phyloP scores from a whole-genome alignment of 2,329 filamentous ascomycete species.

The Calonectria hawksworthii region DNA sequence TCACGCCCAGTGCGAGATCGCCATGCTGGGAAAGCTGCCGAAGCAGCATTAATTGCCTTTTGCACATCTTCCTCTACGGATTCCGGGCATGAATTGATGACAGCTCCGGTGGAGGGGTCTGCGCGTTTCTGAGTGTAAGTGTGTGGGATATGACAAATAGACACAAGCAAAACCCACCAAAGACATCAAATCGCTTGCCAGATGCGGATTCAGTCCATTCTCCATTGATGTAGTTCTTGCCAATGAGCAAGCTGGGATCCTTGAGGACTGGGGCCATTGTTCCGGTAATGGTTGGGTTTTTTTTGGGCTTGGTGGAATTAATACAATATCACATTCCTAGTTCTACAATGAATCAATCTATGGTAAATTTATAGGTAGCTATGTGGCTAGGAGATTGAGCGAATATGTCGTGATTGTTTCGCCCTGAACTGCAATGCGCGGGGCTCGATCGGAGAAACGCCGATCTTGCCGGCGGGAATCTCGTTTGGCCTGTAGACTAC shows the following conservation, averaged over 20 bases:
- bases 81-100: constrained; percentile 79
- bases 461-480: neutral
- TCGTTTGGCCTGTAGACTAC: neutral
- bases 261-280: constrained; percentile 49
- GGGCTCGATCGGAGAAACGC: neutral
- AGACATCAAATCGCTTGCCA: constrained; percentile 79
- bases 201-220: constrained; percentile 79
- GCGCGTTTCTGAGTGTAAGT: neutral
- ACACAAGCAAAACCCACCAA: neutral
- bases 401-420: neutral
- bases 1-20: constrained; percentile 69
- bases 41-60: constrained; percentile 76
- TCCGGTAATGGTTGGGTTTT: neutral
- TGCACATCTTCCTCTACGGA: constrained; percentile 75
- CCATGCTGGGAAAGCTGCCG: constrained; percentile 71
- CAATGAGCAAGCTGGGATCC: constrained; percentile 70
- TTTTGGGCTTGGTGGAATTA: neutral
- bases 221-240: constrained; percentile 78
- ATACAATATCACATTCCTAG: neutral
- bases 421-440: neutral
- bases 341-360: neutral
- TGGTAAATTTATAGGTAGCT: neutral
- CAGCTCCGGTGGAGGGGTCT: constrained; percentile 76
- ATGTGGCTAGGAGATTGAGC: neutral
- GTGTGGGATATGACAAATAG: neutral